Evolutionary conservation across 2,329 filamentous ascomycete species (phyloP), one percentile per base, ranked within the genome.

Genomic region (Cadophora sp.): DNA sequence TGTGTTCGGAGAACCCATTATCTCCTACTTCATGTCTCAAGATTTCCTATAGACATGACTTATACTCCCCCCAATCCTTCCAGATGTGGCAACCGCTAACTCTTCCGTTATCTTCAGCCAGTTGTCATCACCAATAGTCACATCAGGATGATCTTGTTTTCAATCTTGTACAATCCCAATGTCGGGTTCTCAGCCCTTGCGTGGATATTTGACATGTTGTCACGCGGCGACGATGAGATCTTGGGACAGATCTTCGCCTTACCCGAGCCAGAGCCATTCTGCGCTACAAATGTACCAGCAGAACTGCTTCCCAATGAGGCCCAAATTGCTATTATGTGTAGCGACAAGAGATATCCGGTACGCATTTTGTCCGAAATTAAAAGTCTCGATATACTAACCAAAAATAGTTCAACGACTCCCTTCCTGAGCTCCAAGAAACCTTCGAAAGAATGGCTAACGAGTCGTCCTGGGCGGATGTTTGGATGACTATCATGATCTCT

Each of bases 161-260:
- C 4, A 6, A 43, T 68, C 12, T 61, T 79, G 4, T 79, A 79
- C 31, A 51, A 64, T 16, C 78, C 78, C 1, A 70, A 72, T 1
- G 4, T 8, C 2, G 48, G 50, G 1, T 79, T 78, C 63, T 71
- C 70, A 1, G 40, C 66, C 6, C 6, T 76, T 9, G 77, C 77
- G 4, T 26, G 53, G 19, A 56, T 75, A 8, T 59, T 77, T 4
- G 71, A 74, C 55, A 26, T 68, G 8, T 53, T 79, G 8, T 71
- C 76, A n/a, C 66, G 69, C 3, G 79, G 81, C 4, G 79, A 86
- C 24, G 81, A 81, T 0, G 67, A 74, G 19, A n/a, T 66, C 14
- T 48, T 69, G 1, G 34, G 26, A 14, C 22, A 56, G n/a, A 34
- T 66, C 14, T 7, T 26, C 34, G 11, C 48, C 1, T 24, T 40